Evolutionary conservation across 2,329 filamentous ascomycete genomes (phyloP).

Genomic region (Dendryphion nanum): DNA sequence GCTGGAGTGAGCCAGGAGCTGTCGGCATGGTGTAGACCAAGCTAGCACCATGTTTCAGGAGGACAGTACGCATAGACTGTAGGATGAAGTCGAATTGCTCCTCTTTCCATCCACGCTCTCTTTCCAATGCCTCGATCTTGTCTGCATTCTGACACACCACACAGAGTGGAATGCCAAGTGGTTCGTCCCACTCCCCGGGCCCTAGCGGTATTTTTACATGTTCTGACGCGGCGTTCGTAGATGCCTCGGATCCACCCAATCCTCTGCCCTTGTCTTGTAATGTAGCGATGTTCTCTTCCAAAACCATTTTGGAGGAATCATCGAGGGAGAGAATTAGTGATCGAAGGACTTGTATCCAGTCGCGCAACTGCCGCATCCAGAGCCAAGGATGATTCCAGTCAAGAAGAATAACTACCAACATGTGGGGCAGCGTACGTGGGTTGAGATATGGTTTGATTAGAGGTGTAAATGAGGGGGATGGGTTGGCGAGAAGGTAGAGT

Average conservation of each 20-base stretch:
- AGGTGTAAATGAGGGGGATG: slow-evolving; percentile 77
- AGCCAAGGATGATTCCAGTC: slow-evolving; percentile 94
- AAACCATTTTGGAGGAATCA: slow-evolving; percentile 72
- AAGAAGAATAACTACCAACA: slow-evolving; percentile 82
- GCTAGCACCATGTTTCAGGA: slow-evolving; percentile 73
- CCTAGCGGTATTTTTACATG: slow-evolving; percentile 67
- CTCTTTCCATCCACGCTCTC: slow-evolving; percentile 89
- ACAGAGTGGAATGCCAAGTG: slow-evolving; percentile 79
- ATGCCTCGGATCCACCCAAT: slow-evolving; percentile 19
- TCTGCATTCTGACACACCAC: slow-evolving; percentile 97
- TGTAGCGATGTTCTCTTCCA: slow-evolving; percentile 80
- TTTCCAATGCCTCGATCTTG: slow-evolving; percentile 87
- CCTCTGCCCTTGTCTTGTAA: slow-evolving; percentile 63
- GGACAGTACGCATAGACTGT: slow-evolving; percentile 84
- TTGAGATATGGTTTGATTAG: slow-evolving; percentile 83
- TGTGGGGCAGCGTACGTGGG: slow-evolving; percentile 79
- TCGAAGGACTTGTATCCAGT: slow-evolving; percentile 83
- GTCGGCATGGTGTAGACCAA: slow-evolving; percentile 44
- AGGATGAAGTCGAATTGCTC: slow-evolving; percentile 95
- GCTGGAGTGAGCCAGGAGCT: slow-evolving; percentile 72
- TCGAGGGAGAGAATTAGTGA: slow-evolving; percentile 73
- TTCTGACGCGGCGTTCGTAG: slow-evolving; percentile 26
- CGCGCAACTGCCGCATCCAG: slow-evolving; percentile 84
- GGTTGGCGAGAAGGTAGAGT: slow-evolving; percentile 82
- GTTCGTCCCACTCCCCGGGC: slow-evolving; percentile 91